Evolutionary conservation across 139 green algal species (phyloP).

Genomic region (Chlamydomonas sphaeroides): DNA sequence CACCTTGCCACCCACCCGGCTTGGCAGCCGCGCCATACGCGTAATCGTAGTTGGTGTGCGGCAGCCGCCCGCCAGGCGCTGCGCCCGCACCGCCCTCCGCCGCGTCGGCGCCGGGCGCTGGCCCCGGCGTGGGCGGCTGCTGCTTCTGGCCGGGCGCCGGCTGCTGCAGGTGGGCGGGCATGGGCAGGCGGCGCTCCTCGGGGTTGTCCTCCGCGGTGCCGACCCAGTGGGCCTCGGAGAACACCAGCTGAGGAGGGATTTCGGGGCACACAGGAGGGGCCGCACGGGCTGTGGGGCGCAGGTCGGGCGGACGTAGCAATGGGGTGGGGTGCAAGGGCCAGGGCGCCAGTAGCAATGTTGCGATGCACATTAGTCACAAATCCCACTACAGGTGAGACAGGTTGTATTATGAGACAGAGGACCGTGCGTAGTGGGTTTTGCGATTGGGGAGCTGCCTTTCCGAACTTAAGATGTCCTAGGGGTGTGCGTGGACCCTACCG

Average conservation of each 20-base stretch:
- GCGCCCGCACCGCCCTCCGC: background rate
- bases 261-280: background rate
- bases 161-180: constrained; percentile 66
- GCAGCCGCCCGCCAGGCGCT: background rate
- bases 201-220: constrained; percentile 85
- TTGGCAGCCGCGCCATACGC: constrained; percentile 43
- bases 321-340: too few species aligned
- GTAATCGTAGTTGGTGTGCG: constrained; percentile 35
- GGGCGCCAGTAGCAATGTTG: too few species aligned
- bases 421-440: too few species aligned
- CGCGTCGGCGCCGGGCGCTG: background rate
- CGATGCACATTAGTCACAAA: too few species aligned
- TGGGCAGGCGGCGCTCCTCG: constrained; percentile 75
- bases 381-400: too few species aligned
- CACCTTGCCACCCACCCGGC: background rate
- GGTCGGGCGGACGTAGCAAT: too few species aligned
- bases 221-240: constrained; percentile 82
- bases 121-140: background rate
- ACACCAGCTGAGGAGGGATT: constrained; percentile 74
- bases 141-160: background rate
- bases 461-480: too few species aligned
- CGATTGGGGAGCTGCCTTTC: too few species aligned
- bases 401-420: too few species aligned
- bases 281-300: too few species aligned
- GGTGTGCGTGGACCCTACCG: too few species aligned